Evolutionary conservation across 305 asterid species (phyloP), one percentile per base, ranked within the genome.

Genomic region (Fraxinus latifolia): DNA sequence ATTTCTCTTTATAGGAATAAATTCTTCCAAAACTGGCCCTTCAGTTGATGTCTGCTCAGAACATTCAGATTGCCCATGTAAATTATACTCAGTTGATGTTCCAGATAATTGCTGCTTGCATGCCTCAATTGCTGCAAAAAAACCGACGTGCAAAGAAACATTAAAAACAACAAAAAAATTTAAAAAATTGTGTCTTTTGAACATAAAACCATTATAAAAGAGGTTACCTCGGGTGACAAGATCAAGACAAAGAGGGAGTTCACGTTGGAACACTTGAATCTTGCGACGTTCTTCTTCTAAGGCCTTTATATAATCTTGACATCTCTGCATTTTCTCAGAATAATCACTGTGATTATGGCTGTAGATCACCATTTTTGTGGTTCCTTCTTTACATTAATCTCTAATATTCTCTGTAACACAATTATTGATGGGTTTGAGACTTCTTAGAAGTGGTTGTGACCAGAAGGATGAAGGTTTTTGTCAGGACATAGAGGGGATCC

Each of bases 261-360:
- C 99, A 21, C 99, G 94, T 83, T 87, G 90, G 84, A 95, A 95
- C 70, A 93, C 98, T 80, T 86, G 94, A 89, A 95, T 92, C 93
- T 95, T 95, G 77, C 83, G 62, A 4, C 95, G 93, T 84, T 95
- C 99, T 79, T 85, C 90, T 78, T 93, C 97, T 7, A 95, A 84
- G 74, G 91, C 91, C 53, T 88, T 87, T 75, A 95, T 81, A 68
- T 93, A 92, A 53, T 90, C 94, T 44, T 87, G 89, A 76, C 91
- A 87, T 81, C 86, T 85, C 82, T 82, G 88, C 90, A 88, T 84
- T 85, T 90, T 91, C 78, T 91, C 92, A 11, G 87, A 65, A 37
- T 81, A 86, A 86, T 85, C 88, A 47, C 83, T 75, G 60, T 79
- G 65, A 80, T 84, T 82, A 83, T 79, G 87, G 85, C 84, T 84